Evolutionary conservation across 768 basidiomycete genomes (phyloP).

Genomic region (Tricholoma hemisulphureum): DNA sequence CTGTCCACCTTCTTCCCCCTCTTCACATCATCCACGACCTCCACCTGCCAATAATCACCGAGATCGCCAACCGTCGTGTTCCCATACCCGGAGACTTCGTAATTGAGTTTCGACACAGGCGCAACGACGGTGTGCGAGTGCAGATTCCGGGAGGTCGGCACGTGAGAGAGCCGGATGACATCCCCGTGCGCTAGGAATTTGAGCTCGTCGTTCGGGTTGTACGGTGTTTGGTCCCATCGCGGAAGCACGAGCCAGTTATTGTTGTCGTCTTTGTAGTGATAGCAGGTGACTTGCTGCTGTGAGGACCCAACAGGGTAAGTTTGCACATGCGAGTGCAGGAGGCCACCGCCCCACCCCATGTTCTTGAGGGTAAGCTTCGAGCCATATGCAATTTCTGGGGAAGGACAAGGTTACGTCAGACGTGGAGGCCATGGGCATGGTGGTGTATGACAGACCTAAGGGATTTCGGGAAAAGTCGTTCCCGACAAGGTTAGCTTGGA

Average conservation of each 20-base stretch:
- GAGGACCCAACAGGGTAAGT: slow-evolving; percentile 87
- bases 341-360: slow-evolving; percentile 96
- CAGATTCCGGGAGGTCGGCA: slow-evolving; percentile 81
- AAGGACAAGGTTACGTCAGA: background rate
- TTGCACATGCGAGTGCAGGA: slow-evolving; percentile 96
- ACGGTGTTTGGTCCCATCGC: slow-evolving; percentile 69
- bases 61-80: slow-evolving; percentile 84
- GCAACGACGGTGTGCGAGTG: slow-evolving; percentile 90
- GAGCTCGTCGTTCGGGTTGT: slow-evolving; percentile 67
- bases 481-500: slow-evolving; percentile 93
- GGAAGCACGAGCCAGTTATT: slow-evolving; percentile 88
- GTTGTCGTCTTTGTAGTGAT: slow-evolving; percentile 99
- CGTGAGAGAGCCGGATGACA: slow-evolving; percentile 77
- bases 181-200: slow-evolving; percentile 76
- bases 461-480: slow-evolving; percentile 94
- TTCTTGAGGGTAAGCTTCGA: slow-evolving; percentile 94
- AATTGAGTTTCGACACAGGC: slow-evolving; percentile 83
- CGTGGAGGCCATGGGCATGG: background rate
- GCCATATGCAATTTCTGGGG: slow-evolving; percentile 79
- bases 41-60: slow-evolving; percentile 90
- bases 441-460: slow-evolving; percentile 51
- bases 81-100: slow-evolving; percentile 94
- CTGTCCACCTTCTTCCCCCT: slow-evolving; percentile 58
- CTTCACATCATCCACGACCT: slow-evolving; percentile 88
- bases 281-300: slow-evolving; percentile 98